A percentile compares a stretch with the other conserved stretches of the same genome.
phyloP scores from a whole-genome alignment of 495 filamentous ascomycete species.

The Penicillium mononematosum region DNA sequence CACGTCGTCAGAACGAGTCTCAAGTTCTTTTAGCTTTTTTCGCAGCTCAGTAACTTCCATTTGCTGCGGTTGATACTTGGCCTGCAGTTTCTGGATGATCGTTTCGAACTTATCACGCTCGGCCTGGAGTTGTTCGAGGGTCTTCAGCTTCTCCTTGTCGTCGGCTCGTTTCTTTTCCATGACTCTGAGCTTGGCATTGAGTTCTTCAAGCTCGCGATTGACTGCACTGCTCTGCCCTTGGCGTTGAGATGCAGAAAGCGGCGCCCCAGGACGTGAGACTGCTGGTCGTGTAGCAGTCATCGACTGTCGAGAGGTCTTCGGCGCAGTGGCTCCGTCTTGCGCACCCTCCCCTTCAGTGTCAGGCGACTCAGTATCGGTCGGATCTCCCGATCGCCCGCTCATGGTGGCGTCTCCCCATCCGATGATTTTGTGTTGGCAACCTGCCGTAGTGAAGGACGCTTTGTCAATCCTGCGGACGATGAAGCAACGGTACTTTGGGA shows the following conservation, averaged over 20 bases:
- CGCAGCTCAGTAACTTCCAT: slow-evolving; percentile 75
- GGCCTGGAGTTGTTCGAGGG: slow-evolving; percentile 68
- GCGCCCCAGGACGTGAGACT: slow-evolving; percentile 27
- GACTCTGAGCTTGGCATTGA: slow-evolving; percentile 74
- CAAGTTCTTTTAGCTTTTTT: slow-evolving; percentile 73
- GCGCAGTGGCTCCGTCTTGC: slow-evolving; percentile 19
- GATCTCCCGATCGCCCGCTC: slow-evolving; percentile 35
- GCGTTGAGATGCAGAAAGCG: slow-evolving; percentile 31
- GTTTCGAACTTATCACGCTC: slow-evolving; percentile 84
- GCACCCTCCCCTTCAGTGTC: slow-evolving; percentile 27
- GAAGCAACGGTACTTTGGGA: slow-evolving; percentile 27
- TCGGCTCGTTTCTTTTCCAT: slow-evolving; percentile 81
- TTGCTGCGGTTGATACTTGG: slow-evolving; percentile 84
- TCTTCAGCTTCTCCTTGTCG: slow-evolving; percentile 83
- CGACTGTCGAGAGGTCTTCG: slow-evolving; percentile 36
- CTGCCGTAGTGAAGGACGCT: slow-evolving; percentile 42
- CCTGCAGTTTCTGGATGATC: slow-evolving; percentile 88
- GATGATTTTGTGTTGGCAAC: slow-evolving; percentile 28
- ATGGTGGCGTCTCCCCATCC: slow-evolving; percentile 30
- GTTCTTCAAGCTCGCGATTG: slow-evolving; percentile 69
- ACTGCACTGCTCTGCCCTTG: slow-evolving; percentile 39
- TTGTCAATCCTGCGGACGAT: slow-evolving; percentile 29
- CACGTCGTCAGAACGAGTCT: slow-evolving; percentile 63
- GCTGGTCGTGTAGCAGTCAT: slow-evolving; percentile 27
- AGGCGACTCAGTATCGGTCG: slow-evolving; percentile 28